phyloP scores from a whole-genome alignment of 2,329 filamentous ascomycete genomes.

The Fusarium gaditjirri region DNA sequence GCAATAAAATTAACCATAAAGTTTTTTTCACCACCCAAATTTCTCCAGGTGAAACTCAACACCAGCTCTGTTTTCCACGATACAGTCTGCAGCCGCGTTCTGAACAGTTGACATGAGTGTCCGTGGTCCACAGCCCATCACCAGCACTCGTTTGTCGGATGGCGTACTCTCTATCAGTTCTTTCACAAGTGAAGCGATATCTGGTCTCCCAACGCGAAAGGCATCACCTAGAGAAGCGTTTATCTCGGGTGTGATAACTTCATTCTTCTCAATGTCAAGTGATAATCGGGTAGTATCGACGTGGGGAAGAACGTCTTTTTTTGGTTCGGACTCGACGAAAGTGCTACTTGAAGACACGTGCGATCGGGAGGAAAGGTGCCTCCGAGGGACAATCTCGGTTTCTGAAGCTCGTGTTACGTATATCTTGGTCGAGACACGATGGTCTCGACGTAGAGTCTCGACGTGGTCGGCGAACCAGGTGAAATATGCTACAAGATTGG shows the following conservation, averaged over 20 bases:
- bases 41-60: conserved; percentile 61
- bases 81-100: conserved; percentile 53
- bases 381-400: conserved; percentile 10
- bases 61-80: conserved; percentile 54
- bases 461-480: conserved; percentile 54
- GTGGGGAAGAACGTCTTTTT: conserved; percentile 13
- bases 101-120: conserved; percentile 56
- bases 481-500: conserved; percentile 46
- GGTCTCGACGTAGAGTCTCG: conserved; percentile 44
- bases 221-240: conserved; percentile 17
- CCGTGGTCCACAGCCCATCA: conserved; percentile 60
- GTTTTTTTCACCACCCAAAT: conserved; percentile 54
- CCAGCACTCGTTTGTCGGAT: conserved; percentile 49
- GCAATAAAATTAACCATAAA: not conserved
- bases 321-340: conserved; percentile 7
- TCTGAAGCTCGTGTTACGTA: conserved; percentile 49
- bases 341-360: conserved; percentile 21
- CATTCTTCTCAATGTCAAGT: conserved; percentile 33
- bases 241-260: conserved; percentile 1
- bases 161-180: conserved; percentile 44
- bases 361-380: conserved; percentile 7
- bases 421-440: conserved; percentile 47
- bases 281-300: conserved; percentile 3
- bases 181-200: conserved; percentile 51
- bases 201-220: conserved; percentile 51